Conservation (phyloP, 2,329 filamentous ascomycete genomes). For the Aspergillus quadrilineatus region DNA sequence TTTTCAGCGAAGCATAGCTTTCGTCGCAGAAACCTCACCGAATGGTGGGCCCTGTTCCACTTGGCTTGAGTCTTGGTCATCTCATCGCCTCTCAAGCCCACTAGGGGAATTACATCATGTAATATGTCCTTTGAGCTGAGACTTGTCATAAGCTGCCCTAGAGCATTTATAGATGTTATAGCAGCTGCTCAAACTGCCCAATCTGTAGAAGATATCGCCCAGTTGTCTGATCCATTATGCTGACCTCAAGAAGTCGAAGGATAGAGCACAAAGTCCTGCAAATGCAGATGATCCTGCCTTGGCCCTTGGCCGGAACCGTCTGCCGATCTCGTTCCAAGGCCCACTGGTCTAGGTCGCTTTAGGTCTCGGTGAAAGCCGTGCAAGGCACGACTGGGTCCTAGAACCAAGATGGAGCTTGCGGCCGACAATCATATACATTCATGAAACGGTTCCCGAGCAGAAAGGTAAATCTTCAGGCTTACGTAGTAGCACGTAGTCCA, state of each 20-base stretch:
- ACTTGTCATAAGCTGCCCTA: neutral
- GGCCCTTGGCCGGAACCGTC: neutral
- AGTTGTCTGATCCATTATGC: too few species aligned
- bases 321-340: neutral
- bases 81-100: neutral
- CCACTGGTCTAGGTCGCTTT: slow-evolving; percentile 9
- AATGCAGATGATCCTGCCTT: too few species aligned
- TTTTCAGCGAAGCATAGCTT: neutral
- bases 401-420: neutral
- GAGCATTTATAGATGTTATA: too few species aligned
- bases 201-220: too few species aligned
- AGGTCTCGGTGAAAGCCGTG: slow-evolving; percentile 8
- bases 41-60: slow-evolving; percentile 6
- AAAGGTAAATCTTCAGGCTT: neutral
- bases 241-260: too few species aligned
- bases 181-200: too few species aligned
- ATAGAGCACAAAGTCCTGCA: too few species aligned
- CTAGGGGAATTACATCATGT: too few species aligned
- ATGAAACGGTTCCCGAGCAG: neutral
- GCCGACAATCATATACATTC: neutral
- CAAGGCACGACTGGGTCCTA: neutral
- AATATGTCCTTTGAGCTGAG: neutral
- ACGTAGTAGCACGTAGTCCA: neutral
- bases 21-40: slow-evolving; percentile 1
- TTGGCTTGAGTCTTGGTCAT: slow-evolving; percentile 1